Percentiles rank a stretch among this genome's conserved stretches.
Conservation (phyloP, 768 basidiomycete species). For the Xanthoconium purpureum region DNA sequence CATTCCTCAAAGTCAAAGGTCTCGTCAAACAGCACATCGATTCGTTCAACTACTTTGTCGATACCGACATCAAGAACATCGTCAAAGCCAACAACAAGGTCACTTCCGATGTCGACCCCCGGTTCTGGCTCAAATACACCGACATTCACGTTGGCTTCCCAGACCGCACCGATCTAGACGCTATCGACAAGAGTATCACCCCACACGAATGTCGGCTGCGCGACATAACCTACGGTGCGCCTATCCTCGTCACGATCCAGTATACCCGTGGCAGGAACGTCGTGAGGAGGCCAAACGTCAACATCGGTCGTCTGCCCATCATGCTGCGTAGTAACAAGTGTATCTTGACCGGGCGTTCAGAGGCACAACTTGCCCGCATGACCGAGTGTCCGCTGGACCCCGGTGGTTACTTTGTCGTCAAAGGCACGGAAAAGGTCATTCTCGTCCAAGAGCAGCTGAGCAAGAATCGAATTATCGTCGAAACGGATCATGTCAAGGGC, state of each 20-base stretch:
- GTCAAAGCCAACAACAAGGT: constrained; percentile 91
- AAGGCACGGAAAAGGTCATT: constrained; percentile 99
- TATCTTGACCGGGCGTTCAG: constrained; percentile 72
- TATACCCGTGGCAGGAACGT: constrained; percentile 91
- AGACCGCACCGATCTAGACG: constrained; percentile 78
- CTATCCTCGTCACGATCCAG: constrained; percentile 90
- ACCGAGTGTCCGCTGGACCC: constrained; percentile 97
- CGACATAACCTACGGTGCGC: constrained; percentile 92
- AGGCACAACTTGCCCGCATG: constrained; percentile 88
- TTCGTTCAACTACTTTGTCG: constrained; percentile 98
- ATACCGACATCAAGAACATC: constrained; percentile 95
- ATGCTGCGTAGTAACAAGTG: constrained; percentile 98
- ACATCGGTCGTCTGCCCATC: constrained; percentile 89
- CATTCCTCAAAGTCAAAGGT: constrained; percentile 96
- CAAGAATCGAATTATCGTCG: constrained; percentile 99
- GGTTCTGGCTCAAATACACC: constrained; percentile 94
- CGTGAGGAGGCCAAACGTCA: constrained; percentile 77
- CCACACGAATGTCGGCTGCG: constrained; percentile 97
- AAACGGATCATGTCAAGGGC: constrained; percentile 86
- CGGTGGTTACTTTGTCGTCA: constrained; percentile 99
- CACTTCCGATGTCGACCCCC: constrained; percentile 94
- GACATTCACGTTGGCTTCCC: constrained; percentile 94
- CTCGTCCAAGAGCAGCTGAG: constrained; percentile 97
- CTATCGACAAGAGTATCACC: constrained; percentile 79
- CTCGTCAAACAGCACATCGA: constrained; percentile 99